phyloP scores from a whole-genome alignment of 2,329 filamentous ascomycete species.

The Amesomyces nigricolor region DNA sequence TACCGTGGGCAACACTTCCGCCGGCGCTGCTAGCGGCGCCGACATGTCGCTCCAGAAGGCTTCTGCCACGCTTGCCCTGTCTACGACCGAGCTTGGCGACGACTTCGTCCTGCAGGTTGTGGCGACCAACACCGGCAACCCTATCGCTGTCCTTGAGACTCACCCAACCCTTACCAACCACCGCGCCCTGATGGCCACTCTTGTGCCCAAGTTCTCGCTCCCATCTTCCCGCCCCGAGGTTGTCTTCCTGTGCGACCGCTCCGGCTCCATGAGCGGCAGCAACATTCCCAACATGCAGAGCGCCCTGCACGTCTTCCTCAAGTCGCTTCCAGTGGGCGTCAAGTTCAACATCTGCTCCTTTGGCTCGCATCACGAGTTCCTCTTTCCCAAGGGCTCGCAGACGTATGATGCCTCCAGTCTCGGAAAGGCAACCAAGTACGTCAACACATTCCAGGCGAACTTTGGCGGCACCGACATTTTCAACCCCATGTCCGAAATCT shows the following conservation, averaged over 20 bases:
- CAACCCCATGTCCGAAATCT: constrained; percentile 39
- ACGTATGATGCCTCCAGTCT: constrained; percentile 42
- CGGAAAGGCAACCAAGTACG: constrained; percentile 37
- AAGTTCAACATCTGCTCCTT: constrained; percentile 70
- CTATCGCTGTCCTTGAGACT: constrained; percentile 59
- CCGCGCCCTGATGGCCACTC: constrained; percentile 62
- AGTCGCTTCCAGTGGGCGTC: constrained; percentile 56
- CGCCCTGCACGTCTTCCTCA: constrained; percentile 58
- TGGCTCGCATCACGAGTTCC: constrained; percentile 41
- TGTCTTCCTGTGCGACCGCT: constrained; percentile 67
- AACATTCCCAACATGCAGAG: constrained; percentile 47
- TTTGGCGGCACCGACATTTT: constrained; percentile 52
- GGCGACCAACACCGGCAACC: constrained; percentile 54
- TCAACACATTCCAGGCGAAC: constrained; percentile 39
- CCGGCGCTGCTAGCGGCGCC: constrained; percentile 34
- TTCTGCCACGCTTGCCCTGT: constrained; percentile 54
- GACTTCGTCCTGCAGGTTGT: constrained; percentile 65
- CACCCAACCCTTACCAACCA: constrained; percentile 58
- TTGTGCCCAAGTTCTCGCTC: constrained; percentile 65
- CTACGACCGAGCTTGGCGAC: constrained; percentile 47
- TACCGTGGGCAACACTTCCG: constrained; percentile 54
- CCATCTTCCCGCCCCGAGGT: constrained; percentile 53
- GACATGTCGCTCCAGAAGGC: constrained; percentile 53
- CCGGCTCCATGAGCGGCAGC: constrained; percentile 54
- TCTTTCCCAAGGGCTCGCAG: constrained; percentile 42